Base-by-base conservation (phyloP, 371 early-diverging fungal genomes). In the Mycotypha africana region DNA sequence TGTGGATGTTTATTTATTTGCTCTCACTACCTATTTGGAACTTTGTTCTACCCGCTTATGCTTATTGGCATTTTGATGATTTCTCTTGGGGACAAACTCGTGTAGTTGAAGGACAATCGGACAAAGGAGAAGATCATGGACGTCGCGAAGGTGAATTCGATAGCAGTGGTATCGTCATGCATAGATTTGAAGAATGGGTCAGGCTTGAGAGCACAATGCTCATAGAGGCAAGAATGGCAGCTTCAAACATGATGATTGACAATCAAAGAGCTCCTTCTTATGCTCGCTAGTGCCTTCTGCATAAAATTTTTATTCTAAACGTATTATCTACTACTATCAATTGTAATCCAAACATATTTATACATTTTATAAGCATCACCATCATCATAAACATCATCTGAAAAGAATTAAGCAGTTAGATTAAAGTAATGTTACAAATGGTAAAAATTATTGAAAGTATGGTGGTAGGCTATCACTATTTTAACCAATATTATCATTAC, bases 31-130 rank as follows among this genome's bases (percentile, higher is more conserved):
- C 95, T 4, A 84, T 97, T 16, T 97, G 95, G 94, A 93, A 93
- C 57, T 85, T 90, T 60, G 68, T 91, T 9, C 76, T 97, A 20
- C 97, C 97, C 1, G 74, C 89, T 0, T 97, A 97, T 62, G 91
- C 96, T 15, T 96, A 85, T 62, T 95, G 97, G 97, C 91, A 93
- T 65, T 93, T 95, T 78, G 97, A 97, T 60, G 94, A 97, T 53
- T 95, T 97, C 55, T 85, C 87, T 1, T 97, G 95, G 97, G 98
- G 98, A 4, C 84, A 93, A 52, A 98, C 98, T 2, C 67, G 97
- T 28, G 74, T 79, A 28, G 79, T 89, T 0, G 77, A 81, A 31
- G 88, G 88, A 20, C 84, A 59, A 2, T 16, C 91, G 21, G 61
- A 53, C 15, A 85, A 84, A 50, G 84, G 77, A 17, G 89, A 86